phyloP scores from a whole-genome alignment of 2,329 filamentous ascomycete species.

The Xylariaceae sp. region DNA sequence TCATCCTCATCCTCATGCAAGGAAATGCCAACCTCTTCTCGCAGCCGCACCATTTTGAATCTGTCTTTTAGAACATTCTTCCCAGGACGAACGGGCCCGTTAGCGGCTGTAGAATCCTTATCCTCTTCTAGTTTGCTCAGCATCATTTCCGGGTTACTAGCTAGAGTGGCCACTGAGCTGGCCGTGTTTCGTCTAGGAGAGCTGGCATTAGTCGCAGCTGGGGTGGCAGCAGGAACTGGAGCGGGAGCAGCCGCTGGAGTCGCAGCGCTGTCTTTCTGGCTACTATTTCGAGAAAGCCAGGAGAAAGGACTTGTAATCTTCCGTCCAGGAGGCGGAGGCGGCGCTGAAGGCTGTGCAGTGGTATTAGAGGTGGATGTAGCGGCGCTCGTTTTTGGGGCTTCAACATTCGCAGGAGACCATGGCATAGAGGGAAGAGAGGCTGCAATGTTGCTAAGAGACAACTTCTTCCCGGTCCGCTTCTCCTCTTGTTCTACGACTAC shows the following conservation, averaged over 20 bases:
- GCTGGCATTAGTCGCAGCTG: conserved; percentile 40
- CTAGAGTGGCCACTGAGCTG: conserved; percentile 71
- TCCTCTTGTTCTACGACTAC: conserved; percentile 29
- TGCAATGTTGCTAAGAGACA: conserved; percentile 65
- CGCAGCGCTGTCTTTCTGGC: conserved; percentile 47
- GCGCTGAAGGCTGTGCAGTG: conserved; percentile 34
- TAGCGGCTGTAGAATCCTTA: conserved; percentile 42
- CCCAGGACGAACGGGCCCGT: conserved; percentile 42
- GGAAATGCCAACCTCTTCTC: conserved; percentile 62
- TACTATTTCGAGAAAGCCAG: conserved; percentile 69
- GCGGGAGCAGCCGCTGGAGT: conserved; percentile 44
- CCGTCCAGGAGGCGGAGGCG: conserved; percentile 43
- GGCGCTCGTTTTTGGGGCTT: conserved; percentile 43
- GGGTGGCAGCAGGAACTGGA: conserved; percentile 33
- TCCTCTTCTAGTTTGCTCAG: conserved; percentile 72
- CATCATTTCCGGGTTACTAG: conserved; percentile 77
- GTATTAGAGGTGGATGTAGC: conserved; percentile 33
- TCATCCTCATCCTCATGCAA: conserved; percentile 50
- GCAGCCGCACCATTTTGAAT: conserved; percentile 71
- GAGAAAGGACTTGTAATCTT: conserved; percentile 86
- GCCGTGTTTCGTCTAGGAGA: conserved; percentile 65
- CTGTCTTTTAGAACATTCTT: conserved; percentile 69
- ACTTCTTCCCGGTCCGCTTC: conserved; percentile 47
- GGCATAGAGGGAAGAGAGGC: conserved; percentile 67
- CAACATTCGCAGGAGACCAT: conserved; percentile 58